A percentile compares a stretch with the other conserved stretches of the same genome.
phyloP scores from a whole-genome alignment of 148 eudicot species.

The Vaccinium vitisidaea region DNA sequence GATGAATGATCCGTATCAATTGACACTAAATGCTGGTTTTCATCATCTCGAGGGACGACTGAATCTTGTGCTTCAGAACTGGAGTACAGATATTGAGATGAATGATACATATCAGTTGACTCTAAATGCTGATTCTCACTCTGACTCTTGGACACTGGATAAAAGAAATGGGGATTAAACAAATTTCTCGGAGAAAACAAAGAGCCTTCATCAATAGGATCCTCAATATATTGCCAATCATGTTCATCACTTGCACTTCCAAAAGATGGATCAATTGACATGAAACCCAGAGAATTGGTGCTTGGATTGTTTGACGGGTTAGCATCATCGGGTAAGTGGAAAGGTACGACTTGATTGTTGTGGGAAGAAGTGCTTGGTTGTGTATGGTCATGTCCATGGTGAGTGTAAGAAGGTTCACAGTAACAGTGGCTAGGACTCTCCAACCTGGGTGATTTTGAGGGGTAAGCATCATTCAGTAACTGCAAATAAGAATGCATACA shows the following conservation, averaged over 20 bases:
- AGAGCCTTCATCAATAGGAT: constrained; percentile 17
- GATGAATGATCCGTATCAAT: no score
- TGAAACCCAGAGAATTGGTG: constrained; percentile 41
- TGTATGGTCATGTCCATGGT: constrained; percentile 24
- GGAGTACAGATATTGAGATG: not conserved
- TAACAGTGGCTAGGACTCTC: not conserved
- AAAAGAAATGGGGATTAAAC: not conserved
- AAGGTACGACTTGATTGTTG: not conserved
- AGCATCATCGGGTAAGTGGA: not conserved
- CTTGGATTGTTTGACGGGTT: not conserved
- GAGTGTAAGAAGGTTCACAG: constrained; percentile 11
- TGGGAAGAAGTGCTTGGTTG: constrained; percentile 26
- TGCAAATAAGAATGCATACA: constrained; percentile 29
- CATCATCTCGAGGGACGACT: not conserved
- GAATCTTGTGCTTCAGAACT: not conserved
- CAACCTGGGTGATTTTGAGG: constrained; percentile 23
- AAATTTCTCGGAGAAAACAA: not conserved
- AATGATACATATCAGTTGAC: not conserved
- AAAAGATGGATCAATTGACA: constrained; percentile 39
- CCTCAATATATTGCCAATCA: constrained; percentile 36
- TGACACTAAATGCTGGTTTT: not conserved
- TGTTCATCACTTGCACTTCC: constrained; percentile 47
- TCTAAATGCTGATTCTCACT: not conserved
- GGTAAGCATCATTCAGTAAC: constrained; percentile 16
- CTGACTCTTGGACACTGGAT: not conserved